These are phyloP conservation scores for Ophiostoma angusticollis DNA, from an alignment of 2,329 filamentous ascomycete genomes.

Conservation along the genomic window DNA sequence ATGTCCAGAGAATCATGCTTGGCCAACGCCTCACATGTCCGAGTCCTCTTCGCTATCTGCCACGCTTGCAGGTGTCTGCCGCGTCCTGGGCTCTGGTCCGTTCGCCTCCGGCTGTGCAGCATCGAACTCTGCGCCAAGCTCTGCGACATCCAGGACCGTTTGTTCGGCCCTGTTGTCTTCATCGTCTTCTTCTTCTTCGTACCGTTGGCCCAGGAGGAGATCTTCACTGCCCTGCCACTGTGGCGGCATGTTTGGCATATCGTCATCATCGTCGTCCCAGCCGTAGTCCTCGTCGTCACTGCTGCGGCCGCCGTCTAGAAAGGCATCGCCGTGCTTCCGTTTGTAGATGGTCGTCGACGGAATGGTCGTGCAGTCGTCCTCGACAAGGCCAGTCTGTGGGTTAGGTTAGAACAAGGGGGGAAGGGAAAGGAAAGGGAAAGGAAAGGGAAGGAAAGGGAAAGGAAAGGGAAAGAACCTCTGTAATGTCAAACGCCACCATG, in stretches of 20 bases:
- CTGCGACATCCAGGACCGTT: neutral
- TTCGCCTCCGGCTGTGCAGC: neutral
- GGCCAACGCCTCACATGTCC: constrained; percentile 5
- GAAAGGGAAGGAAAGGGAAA: no score
- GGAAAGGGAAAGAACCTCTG: constrained; percentile 25
- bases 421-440: neutral
- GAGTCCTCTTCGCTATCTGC: constrained; percentile 15
- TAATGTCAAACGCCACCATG: constrained; percentile 37
- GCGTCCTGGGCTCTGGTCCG: no score
- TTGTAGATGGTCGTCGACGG: constrained; percentile 34
- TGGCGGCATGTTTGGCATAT: constrained; percentile 48
- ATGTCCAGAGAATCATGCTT: no score
- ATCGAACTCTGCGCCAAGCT: no score
- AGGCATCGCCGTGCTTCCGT: constrained; percentile 50
- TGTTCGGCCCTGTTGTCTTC: constrained; percentile 6
- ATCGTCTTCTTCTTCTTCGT: constrained; percentile 12
- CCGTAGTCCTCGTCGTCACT: constrained; percentile 58
- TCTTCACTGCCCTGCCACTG: constrained; percentile 59
- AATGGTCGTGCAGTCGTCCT: constrained; percentile 28
- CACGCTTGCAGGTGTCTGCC: no score
- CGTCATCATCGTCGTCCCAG: constrained; percentile 52
- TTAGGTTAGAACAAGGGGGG: neutral
- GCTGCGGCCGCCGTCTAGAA: constrained; percentile 46
- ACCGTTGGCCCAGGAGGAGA: constrained; percentile 33
- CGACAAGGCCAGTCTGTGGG: constrained; percentile 16